Evolutionary conservation across 495 filamentous ascomycete genomes (phyloP).

Genomic region (Hypoxylon subgilvum): DNA sequence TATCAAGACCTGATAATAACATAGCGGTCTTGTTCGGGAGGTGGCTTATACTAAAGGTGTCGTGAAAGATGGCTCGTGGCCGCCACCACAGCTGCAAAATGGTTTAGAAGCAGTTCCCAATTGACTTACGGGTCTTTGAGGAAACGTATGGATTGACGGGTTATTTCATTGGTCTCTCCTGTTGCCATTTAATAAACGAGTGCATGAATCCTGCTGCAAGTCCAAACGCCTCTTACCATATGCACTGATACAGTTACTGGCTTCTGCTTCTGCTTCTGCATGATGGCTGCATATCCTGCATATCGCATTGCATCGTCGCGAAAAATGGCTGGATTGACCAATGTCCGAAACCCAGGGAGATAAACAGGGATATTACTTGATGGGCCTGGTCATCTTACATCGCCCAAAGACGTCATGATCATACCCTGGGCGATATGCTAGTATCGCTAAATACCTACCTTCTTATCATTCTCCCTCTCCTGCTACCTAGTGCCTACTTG

Average conservation of each 20-base stretch:
- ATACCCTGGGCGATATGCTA: neutral
- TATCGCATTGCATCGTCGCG: constrained; percentile 19
- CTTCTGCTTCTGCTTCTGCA: constrained; percentile 11
- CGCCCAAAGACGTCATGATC: constrained; percentile 33
- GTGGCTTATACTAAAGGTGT: neutral
- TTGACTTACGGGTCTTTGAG: constrained; percentile 18
- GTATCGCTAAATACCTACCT: constrained; percentile 14
- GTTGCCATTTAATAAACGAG: constrained; percentile 28
- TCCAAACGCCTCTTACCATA: constrained; percentile 4
- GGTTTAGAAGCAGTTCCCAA: neutral
- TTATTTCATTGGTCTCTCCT: constrained; percentile 3
- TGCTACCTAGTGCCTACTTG: constrained; percentile 6
- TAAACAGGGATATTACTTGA: constrained; percentile 11
- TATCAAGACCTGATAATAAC: neutral
- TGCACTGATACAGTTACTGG: constrained; percentile 19
- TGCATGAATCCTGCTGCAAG: constrained; percentile 36
- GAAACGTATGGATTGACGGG: constrained; percentile 9
- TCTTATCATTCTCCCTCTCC: constrained; percentile 7
- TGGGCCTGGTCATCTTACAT: constrained; percentile 1
- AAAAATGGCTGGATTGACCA: constrained; percentile 18
- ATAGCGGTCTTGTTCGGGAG: neutral
- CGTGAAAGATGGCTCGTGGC: neutral
- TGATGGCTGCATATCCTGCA: neutral
- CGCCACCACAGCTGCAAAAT: neutral
- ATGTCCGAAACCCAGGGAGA: constrained; percentile 21